Base-by-base conservation (phyloP, 2,329 filamentous ascomycete species). In the Penicillium sp. region DNA sequence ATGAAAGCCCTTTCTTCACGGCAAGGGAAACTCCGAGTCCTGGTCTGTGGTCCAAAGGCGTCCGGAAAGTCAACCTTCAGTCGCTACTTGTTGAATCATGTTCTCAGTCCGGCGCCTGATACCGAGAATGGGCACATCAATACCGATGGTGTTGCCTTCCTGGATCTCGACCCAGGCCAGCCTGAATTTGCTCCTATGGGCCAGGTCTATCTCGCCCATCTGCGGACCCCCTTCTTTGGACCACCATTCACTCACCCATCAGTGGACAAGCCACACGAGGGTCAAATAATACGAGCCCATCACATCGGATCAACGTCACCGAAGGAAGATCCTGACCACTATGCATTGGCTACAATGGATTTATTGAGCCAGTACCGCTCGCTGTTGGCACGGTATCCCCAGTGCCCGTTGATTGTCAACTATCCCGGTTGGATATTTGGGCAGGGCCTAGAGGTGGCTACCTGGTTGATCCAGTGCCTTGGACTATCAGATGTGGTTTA, bases 1-100 rank as follows among this genome's bases (percentile, higher is more conserved):
- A 75, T 70, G 55, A 75, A 69, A 59, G 66, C 66, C 27, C 65
- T 70, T 42, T 74, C 66, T 42, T 67, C 62, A 49, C 71, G 58
- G 55, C 69, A 61, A 52, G 69, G 60, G 45, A 61, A 51, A 52
- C 64, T 64, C 41, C 63, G 62, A 46, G 71, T 77, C 6, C 60
- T 82, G 40, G 64, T 80, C 6, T 75, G 77, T 44, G 80, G 80
- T 5, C 70, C 75, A 6, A 77, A 81, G 51, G 73, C 70, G 0
- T 74, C 78, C 20, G 80, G 80, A 20, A 82, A 83, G 59, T 82
- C 80, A 7, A 82, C 78, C 0, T 79, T 83, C 54, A 73, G 74
- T 46, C 75, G 76, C 40, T 70, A 78, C 46, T 63, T 83, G 4
- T 58, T 75, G 14, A 84, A 84, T 55, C 72, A 77, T 46, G 68